Evolutionary conservation across 805 yeast species (phyloP).

Genomic region (Komagataella phaffii): DNA sequence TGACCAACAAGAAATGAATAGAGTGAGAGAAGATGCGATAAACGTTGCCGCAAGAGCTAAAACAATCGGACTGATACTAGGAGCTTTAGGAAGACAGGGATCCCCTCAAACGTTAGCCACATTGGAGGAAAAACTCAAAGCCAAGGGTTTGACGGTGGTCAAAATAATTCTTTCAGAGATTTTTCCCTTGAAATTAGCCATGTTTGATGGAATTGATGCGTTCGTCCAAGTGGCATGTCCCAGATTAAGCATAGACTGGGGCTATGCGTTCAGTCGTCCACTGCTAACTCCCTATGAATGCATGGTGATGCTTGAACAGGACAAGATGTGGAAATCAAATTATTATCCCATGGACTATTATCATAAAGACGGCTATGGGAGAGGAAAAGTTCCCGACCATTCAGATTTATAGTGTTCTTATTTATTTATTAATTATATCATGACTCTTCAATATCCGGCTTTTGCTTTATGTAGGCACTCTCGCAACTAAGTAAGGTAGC

Average conservation of each 20-base stretch:
- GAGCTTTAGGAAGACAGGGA: conserved; percentile 95
- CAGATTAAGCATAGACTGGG: conserved; percentile 94
- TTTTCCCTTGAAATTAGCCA: conserved; percentile 82
- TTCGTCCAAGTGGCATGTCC: conserved; percentile 98
- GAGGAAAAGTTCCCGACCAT: conserved; percentile 60
- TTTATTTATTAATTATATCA: neutral
- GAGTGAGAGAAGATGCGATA: conserved; percentile 66
- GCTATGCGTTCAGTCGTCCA: conserved; percentile 91
- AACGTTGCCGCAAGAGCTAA: conserved; percentile 41
- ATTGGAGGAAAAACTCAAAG: conserved; percentile 39
- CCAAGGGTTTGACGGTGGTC: conserved; percentile 53
- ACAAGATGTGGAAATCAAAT: conserved; percentile 44
- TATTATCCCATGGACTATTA: conserved; percentile 96
- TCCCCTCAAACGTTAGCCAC: conserved; percentile 62
- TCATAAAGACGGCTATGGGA: conserved; percentile 78
- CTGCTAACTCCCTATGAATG: conserved; percentile 92
- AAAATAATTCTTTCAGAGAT: conserved; percentile 84
- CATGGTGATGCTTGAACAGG: conserved; percentile 74
- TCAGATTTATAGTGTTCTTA: conserved; percentile 3
- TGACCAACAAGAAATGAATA: conserved; percentile 72
- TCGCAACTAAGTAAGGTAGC: conserved; percentile 66
- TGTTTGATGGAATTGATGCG: conserved; percentile 88
- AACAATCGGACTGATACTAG: conserved; percentile 74
- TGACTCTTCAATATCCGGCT: conserved; percentile 2
- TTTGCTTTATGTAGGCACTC: conserved; percentile 16